phyloP scores from a whole-genome alignment of 345 rosid species.

The Hibiscus tridactylites region DNA sequence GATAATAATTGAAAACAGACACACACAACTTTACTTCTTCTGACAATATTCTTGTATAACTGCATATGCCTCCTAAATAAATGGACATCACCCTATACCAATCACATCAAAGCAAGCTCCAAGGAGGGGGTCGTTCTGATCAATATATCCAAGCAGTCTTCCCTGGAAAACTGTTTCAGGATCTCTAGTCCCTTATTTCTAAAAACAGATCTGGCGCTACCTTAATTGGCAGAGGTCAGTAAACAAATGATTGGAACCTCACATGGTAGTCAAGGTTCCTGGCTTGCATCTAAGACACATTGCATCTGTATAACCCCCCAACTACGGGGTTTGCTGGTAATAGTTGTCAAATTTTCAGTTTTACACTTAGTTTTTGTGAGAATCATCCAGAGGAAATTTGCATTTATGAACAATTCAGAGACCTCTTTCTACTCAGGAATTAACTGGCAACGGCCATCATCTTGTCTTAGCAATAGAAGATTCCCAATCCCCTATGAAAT shows the following conservation, averaged over 20 bases:
- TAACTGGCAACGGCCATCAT: not conserved
- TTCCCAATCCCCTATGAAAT: not conserved
- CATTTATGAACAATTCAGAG: not conserved
- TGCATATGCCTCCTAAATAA: not conserved
- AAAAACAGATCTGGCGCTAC: not conserved
- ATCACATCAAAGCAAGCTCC: conserved; percentile 1
- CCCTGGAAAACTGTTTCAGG: not conserved
- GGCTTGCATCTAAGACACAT: not conserved
- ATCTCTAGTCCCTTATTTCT: not conserved
- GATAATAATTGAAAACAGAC: not conserved
- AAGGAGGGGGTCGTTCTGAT: not conserved
- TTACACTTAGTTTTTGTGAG: not conserved
- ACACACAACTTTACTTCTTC: not conserved
- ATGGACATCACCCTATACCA: not conserved
- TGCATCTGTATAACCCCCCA: not conserved
- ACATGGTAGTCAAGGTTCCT: not conserved
- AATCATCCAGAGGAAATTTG: not conserved
- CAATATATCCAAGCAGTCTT: not conserved
- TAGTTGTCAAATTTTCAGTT: not conserved
- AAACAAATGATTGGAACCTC: not conserved
- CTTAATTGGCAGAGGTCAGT: not conserved
- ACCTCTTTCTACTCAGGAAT: not conserved
- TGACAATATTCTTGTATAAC: not conserved
- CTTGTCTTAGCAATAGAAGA: too few species aligned
- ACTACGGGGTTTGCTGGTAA: not conserved